Evolutionary conservation across 805 yeast genomes (phyloP).

Genomic region (Kuraishia ogatae): DNA sequence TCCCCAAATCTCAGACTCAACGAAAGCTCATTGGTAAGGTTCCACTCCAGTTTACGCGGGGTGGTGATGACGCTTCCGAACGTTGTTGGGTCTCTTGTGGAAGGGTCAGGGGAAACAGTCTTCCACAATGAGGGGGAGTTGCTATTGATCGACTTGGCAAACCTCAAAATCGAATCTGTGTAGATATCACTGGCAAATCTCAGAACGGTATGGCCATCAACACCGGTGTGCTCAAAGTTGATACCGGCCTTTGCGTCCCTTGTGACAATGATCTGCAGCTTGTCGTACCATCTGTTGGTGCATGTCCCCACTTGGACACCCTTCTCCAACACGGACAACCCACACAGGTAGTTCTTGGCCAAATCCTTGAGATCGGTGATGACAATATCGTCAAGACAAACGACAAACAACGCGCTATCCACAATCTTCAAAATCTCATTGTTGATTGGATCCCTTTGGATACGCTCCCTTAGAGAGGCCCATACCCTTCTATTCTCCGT

Average conservation of each 20-base stretch:
- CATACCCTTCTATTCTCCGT: slow-evolving; percentile 85
- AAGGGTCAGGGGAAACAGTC: slow-evolving; percentile 37
- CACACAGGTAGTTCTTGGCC: slow-evolving; percentile 83
- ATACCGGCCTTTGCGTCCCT: slow-evolving; percentile 89
- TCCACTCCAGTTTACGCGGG: slow-evolving; percentile 88
- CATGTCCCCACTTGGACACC: slow-evolving; percentile 93
- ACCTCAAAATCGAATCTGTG: slow-evolving; percentile 81
- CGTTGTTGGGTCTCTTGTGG: slow-evolving; percentile 30
- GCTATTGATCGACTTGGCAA: slow-evolving; percentile 75
- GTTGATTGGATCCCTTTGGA: slow-evolving; percentile 41
- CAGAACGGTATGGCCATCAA: slow-evolving; percentile 90
- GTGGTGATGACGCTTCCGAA: slow-evolving; percentile 48
- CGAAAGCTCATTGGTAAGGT: slow-evolving; percentile 66
- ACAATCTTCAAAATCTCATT: slow-evolving; percentile 63
- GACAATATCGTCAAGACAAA: slow-evolving; percentile 75
- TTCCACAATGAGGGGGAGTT: slow-evolving; percentile 70
- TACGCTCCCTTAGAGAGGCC: slow-evolving; percentile 62
- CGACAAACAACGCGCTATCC: slow-evolving; percentile 75
- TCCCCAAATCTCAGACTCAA: slow-evolving; percentile 84
- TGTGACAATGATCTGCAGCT: slow-evolving; percentile 79
- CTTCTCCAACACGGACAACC: slow-evolving; percentile 65
- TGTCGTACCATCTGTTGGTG: slow-evolving; percentile 93
- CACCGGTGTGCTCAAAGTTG: slow-evolving; percentile 91
- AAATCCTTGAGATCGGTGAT: slow-evolving; percentile 55
- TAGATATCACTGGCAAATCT: slow-evolving; percentile 84